Conservation (phyloP, 306 rosid genomes). For the Adenanthera pavonina region DNA sequence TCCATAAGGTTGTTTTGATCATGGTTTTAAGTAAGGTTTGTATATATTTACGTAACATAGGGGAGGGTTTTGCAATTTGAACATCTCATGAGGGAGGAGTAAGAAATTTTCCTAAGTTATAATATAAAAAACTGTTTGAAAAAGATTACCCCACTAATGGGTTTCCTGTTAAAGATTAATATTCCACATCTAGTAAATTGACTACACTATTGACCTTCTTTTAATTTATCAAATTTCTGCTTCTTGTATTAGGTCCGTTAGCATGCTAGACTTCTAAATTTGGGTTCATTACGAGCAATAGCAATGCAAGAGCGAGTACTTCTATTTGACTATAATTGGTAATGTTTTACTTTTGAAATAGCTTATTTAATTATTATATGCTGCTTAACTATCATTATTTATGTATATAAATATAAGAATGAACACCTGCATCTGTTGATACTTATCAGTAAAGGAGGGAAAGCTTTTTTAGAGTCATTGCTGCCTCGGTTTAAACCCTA, state of each 20-base stretch:
- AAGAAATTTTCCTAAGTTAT: background rate
- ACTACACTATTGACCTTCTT: background rate
- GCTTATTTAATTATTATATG: conserved; percentile 17
- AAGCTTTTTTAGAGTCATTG: conserved; percentile 85
- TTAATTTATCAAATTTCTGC: conserved; percentile 32
- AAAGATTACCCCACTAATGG: conserved; percentile 16
- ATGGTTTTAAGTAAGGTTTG: background rate
- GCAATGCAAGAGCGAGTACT: conserved; percentile 91
- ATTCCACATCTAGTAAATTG: background rate
- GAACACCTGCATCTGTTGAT: conserved; percentile 40
- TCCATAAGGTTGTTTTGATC: background rate
- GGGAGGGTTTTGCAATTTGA: background rate
- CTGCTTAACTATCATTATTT: conserved; percentile 19
- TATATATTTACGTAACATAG: background rate
- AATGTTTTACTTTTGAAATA: conserved; percentile 43
- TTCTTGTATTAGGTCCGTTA: conserved; percentile 81
- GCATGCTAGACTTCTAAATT: conserved; percentile 85
- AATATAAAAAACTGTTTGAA: background rate
- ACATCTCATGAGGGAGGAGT: background rate
- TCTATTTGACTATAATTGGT: conserved; percentile 86
- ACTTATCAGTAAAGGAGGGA: conserved; percentile 79
- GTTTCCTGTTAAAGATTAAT: conserved; percentile 18
- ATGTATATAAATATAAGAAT: conserved; percentile 30
- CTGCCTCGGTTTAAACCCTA: conserved; percentile 85
- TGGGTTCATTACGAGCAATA: conserved; percentile 94